Conservation (phyloP, 768 basidiomycete genomes). For the Boletus pseudo-olivaceus region DNA sequence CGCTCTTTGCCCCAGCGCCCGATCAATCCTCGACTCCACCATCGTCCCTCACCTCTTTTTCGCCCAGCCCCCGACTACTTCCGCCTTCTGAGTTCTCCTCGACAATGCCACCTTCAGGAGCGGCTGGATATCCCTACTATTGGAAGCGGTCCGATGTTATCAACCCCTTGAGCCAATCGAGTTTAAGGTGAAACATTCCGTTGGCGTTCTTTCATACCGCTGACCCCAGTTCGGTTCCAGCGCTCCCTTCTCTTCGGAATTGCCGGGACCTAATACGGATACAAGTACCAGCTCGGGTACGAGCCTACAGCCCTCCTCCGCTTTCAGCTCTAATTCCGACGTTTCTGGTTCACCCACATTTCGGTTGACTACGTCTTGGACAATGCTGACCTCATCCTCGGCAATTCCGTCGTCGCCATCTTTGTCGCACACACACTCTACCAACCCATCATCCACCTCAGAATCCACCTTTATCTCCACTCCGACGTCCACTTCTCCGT, state of each 20-base stretch:
- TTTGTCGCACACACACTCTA: neutral
- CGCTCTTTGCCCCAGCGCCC: slow-evolving; percentile 3
- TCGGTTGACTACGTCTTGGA: neutral
- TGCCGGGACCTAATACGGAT: neutral
- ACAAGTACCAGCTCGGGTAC: slow-evolving; percentile 17
- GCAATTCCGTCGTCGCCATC: neutral
- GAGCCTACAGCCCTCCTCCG: slow-evolving; percentile 9
- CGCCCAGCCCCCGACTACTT: slow-evolving; percentile 1
- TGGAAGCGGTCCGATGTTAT: neutral
- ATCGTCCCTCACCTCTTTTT: neutral
- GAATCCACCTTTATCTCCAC: neutral
- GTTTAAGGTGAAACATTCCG: slow-evolving; percentile 10
- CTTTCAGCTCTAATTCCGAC: slow-evolving; percentile 17
- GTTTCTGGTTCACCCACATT: slow-evolving; percentile 3
- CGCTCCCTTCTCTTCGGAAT: neutral
- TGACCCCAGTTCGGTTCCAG: slow-evolving; percentile 8
- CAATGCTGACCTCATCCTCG: neutral
- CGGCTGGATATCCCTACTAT: neutral
- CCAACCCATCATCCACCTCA: neutral
- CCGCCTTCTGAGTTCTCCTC: neutral
- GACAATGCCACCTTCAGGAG: slow-evolving; percentile 4
- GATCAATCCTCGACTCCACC: slow-evolving; percentile 5
- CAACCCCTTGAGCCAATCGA: neutral
- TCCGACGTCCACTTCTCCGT: neutral
- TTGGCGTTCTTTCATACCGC: neutral